These are phyloP conservation scores for Nemophila menziesii DNA, from an alignment of 257 asterid genomes.

Conservation along the genomic window DNA sequence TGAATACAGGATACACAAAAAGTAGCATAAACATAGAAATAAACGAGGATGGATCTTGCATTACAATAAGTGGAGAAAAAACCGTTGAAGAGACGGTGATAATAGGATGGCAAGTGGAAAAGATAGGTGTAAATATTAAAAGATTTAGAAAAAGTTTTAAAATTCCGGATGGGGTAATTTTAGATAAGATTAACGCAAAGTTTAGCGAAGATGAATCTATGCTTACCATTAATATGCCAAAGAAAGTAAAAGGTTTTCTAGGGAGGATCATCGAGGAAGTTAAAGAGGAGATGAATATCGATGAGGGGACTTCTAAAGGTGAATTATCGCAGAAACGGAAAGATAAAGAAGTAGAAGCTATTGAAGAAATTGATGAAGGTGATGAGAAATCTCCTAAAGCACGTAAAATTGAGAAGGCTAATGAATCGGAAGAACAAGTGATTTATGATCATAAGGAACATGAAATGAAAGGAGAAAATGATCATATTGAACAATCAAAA, in stretches of 20 bases:
- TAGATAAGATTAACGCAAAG: slow-evolving; percentile 52
- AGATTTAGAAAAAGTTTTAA: slow-evolving; percentile 56
- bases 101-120: slow-evolving; percentile 44
- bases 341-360: not conserved
- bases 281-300: slow-evolving; percentile 24
- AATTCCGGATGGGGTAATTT: slow-evolving; percentile 59
- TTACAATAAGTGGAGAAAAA: slow-evolving; percentile 48
- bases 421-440: slow-evolving; percentile 5
- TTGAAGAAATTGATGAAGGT: not conserved
- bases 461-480: not conserved
- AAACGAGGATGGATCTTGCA: slow-evolving; percentile 51
- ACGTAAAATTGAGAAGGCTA: not conserved
- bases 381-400: not conserved
- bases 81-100: slow-evolving; percentile 43
- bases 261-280: slow-evolving; percentile 54
- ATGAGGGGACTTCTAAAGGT: slow-evolving; percentile 8
- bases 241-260: slow-evolving; percentile 44
- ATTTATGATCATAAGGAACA: not conserved
- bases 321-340: not conserved
- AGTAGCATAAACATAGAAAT: slow-evolving; percentile 56
- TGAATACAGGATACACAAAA: slow-evolving; percentile 40
- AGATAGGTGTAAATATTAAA: slow-evolving; percentile 34
- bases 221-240: slow-evolving; percentile 55
- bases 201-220: slow-evolving; percentile 46
- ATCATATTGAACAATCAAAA: not conserved